phyloP scores from a whole-genome alignment of 768 basidiomycete species.

The Phanerochaete carnosa region DNA sequence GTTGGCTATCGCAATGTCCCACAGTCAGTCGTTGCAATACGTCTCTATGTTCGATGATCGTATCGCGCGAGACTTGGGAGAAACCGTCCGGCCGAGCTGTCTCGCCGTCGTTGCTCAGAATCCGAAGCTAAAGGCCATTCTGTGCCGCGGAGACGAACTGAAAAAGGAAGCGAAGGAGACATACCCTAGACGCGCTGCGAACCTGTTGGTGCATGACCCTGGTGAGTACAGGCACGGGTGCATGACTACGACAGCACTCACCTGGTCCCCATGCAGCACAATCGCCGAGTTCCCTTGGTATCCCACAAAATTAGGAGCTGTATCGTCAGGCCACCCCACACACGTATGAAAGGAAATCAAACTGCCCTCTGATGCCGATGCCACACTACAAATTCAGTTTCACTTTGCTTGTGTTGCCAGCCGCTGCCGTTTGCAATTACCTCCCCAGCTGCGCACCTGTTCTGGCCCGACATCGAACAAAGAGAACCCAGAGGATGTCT shows the following conservation, averaged over 20 bases:
- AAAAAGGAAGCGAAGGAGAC: neutral
- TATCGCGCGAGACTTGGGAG: neutral
- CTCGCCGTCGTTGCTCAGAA: neutral
- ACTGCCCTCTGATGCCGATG: no score
- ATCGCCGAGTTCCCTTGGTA: neutral
- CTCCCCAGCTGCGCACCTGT: no score
- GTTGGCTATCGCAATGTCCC: neutral
- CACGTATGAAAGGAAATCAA: no score
- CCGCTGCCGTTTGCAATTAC: no score
- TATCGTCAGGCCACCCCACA: no score
- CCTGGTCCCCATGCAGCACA: neutral
- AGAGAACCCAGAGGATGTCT: no score
- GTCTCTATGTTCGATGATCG: neutral
- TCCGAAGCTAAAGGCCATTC: neutral
- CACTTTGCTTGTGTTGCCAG: no score
- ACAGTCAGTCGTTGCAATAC: neutral
- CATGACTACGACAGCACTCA: neutral
- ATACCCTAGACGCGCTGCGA: neutral
- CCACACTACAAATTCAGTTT: no score
- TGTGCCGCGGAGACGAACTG: neutral
- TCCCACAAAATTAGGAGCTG: neutral
- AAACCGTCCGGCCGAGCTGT: neutral
- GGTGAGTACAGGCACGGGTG: neutral
- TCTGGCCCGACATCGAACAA: no score
- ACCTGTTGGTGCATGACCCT: neutral